Conservation (phyloP, 83 land plant species). For the Thuja plicata region DNA sequence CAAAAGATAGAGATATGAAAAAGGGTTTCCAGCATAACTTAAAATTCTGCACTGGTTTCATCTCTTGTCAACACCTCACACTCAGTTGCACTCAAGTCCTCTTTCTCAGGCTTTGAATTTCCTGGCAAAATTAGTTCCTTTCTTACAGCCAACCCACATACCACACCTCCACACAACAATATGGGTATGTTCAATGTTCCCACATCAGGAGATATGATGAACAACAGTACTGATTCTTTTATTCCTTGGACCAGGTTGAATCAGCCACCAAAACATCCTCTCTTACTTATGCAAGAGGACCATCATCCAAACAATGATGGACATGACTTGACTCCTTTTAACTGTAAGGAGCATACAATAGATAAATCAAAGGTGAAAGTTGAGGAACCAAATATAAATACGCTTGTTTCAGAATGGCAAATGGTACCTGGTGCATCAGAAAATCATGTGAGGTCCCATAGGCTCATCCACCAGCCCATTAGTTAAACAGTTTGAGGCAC, state of each 20-base stretch:
- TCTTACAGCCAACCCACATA: not conserved
- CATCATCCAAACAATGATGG: not conserved
- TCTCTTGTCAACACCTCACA: not conserved
- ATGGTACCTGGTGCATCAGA: slow-evolving; percentile 8
- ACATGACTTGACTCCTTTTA: not conserved
- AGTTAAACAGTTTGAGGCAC: not conserved
- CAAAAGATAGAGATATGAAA: too few species aligned
- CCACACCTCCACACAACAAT: not conserved
- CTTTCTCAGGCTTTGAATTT: slow-evolving; percentile 6
- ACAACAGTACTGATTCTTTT: not conserved
- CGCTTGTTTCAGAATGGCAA: slow-evolving; percentile 10
- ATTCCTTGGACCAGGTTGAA: slow-evolving; percentile 15
- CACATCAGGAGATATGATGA: too few species aligned
- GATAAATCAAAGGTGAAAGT: slow-evolving; percentile 5
- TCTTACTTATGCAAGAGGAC: not conserved
- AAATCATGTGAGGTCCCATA: slow-evolving; percentile 3
- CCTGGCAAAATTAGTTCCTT: not conserved
- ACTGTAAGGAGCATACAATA: not conserved
- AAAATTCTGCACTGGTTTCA: too few species aligned
- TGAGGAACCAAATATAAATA: slow-evolving; percentile 1
- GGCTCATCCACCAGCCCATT: slow-evolving; percentile 6
- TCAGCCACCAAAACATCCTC: not conserved
- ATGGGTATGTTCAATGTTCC: slow-evolving; percentile 1
- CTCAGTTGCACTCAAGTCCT: slow-evolving; percentile 2
- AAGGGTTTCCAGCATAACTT: too few species aligned